Evolutionary conservation across 176 grass and related monocot genomes (phyloP).

Genomic region (Oryza brachyantha): DNA sequence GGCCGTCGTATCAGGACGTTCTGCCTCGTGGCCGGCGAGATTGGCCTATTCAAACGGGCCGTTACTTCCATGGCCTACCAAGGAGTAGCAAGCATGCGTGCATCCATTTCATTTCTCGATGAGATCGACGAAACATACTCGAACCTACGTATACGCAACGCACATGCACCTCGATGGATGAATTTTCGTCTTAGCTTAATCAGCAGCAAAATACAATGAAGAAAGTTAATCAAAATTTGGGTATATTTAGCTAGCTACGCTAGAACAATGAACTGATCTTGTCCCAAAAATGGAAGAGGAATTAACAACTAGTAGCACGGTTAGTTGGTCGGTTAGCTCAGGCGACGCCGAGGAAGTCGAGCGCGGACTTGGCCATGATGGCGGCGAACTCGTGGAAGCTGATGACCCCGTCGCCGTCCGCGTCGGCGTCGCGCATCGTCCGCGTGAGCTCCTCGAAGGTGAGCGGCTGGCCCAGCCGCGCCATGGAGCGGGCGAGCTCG

Average conservation of each 20-base stretch:
- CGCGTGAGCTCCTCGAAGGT: slow-evolving; percentile 63
- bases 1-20: too few relatives aligned
- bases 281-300: not conserved
- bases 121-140: not conserved
- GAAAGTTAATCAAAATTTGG: too few relatives aligned
- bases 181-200: too few relatives aligned
- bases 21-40: not conserved
- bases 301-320: not conserved
- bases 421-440: slow-evolving; percentile 75
- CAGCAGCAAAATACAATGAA: too few relatives aligned
- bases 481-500: slow-evolving; percentile 75
- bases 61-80: too few relatives aligned
- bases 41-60: not conserved
- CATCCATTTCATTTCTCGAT: not conserved
- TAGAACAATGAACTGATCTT: not conserved
- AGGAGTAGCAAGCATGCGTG: too few relatives aligned
- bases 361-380: slow-evolving; percentile 72
- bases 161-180: too few relatives aligned
- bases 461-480: slow-evolving; percentile 59
- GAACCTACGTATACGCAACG: too few relatives aligned
- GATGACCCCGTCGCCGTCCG: slow-evolving; percentile 71
- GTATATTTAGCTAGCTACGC: not conserved
- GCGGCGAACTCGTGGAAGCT: slow-evolving; percentile 68
- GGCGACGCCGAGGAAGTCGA: slow-evolving; percentile 70
- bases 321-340: not conserved